phyloP scores from a whole-genome alignment of 768 basidiomycete genomes.

The Termitomyces sp. region DNA sequence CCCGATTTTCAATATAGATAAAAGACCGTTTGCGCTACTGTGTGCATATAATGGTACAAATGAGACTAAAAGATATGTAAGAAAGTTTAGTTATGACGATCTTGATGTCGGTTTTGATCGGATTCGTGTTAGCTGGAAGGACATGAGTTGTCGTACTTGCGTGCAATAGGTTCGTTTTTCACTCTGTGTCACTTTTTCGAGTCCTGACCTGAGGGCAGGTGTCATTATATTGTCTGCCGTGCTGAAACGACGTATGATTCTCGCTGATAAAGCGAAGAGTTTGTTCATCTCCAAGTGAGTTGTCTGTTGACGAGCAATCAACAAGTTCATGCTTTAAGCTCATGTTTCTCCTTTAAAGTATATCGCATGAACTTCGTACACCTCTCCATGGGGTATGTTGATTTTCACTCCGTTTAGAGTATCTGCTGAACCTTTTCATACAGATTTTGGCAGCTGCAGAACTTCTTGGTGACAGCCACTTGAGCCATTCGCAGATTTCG shows the following conservation, averaged over 20 bases:
- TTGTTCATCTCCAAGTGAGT: slow-evolving; percentile 86
- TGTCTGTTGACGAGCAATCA: neutral
- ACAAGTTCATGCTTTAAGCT: neutral
- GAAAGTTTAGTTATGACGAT: neutral
- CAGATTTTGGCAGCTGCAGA: slow-evolving; percentile 91
- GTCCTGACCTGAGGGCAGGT: slow-evolving; percentile 30
- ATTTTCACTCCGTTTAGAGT: neutral
- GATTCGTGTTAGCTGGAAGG: slow-evolving; percentile 59
- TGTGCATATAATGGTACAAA: slow-evolving; percentile 88
- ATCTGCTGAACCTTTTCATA: slow-evolving; percentile 1
- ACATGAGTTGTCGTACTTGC: slow-evolving; percentile 84
- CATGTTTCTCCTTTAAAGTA: slow-evolving; percentile 34
- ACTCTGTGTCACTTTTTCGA: neutral
- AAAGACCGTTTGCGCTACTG: slow-evolving; percentile 84
- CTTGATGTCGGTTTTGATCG: slow-evolving; percentile 1
- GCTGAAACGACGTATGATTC: slow-evolving; percentile 85
- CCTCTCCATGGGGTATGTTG: slow-evolving; percentile 79
- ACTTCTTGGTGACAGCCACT: slow-evolving; percentile 76
- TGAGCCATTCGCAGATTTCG: slow-evolving; percentile 76
- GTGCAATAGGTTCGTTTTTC: slow-evolving; percentile 68
- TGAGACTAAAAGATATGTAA: slow-evolving; percentile 74
- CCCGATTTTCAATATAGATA: slow-evolving; percentile 90
- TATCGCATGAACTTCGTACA: slow-evolving; percentile 87
- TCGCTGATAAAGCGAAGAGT: slow-evolving; percentile 92
- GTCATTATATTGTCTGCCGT: slow-evolving; percentile 93